Evolutionary conservation across 768 basidiomycete species (phyloP).

Genomic region (Cystofilobasidium macerans): DNA sequence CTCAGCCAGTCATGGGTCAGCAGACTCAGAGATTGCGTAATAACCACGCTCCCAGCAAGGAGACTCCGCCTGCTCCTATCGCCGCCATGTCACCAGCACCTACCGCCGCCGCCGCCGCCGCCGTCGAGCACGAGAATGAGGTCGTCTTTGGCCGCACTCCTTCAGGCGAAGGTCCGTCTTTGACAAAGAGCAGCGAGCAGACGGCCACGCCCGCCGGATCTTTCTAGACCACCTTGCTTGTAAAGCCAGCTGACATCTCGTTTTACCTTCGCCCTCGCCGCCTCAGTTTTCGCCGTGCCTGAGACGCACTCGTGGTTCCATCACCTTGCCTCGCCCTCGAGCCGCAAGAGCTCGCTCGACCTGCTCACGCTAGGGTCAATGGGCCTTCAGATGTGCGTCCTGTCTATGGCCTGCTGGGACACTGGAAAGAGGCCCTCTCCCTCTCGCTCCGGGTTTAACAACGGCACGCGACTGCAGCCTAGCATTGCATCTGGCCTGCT

Average conservation of each 20-base stretch:
- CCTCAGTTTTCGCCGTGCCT: conserved; percentile 77
- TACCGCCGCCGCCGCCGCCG: neutral
- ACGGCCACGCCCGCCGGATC: too few relatives aligned
- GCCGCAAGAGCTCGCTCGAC: conserved; percentile 22
- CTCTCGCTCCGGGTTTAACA: too few relatives aligned
- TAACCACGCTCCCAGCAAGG: too few relatives aligned
- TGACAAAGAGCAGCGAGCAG: neutral
- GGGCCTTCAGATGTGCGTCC: conserved; percentile 20
- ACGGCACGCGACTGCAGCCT: too few relatives aligned
- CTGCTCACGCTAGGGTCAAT: conserved; percentile 21
- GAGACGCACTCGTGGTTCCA: conserved; percentile 52
- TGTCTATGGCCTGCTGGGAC: too few relatives aligned
- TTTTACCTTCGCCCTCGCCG: neutral
- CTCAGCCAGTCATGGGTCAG: neutral
- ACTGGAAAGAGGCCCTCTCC: too few relatives aligned
- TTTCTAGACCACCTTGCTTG: neutral
- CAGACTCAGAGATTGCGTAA: neutral
- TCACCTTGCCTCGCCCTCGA: conserved; percentile 22
- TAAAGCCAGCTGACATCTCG: neutral
- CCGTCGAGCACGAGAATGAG: conserved; percentile 8
- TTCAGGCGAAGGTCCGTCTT: conserved; percentile 15
- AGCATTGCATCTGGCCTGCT: too few relatives aligned
- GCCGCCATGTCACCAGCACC: neutral
- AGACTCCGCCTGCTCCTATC: neutral
- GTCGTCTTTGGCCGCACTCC: conserved; percentile 22